phyloP scores from a whole-genome alignment of 148 eudicot genomes.

The Cornus kousa region DNA sequence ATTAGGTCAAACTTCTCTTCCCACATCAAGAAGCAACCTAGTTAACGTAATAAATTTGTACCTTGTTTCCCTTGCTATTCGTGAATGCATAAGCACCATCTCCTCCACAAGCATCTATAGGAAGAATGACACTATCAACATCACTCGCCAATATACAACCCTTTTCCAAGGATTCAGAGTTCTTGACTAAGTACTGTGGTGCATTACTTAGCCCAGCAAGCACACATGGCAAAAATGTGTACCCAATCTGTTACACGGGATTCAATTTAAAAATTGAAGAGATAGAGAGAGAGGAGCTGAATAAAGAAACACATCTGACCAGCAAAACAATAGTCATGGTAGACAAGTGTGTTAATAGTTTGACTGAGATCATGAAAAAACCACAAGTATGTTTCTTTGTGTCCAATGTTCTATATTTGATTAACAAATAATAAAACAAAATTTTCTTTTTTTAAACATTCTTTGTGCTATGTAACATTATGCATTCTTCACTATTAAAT shows the following conservation, averaged over 20 bases:
- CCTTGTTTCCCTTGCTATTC: conserved; percentile 51
- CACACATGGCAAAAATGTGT: conserved; percentile 94
- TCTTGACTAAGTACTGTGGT: conserved; percentile 64
- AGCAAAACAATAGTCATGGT: neutral
- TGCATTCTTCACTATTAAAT: neutral
- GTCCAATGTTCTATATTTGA: neutral
- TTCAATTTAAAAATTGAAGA: conserved; percentile 8
- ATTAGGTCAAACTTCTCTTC: neutral
- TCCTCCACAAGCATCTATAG: conserved; percentile 81
- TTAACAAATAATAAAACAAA: too few relatives aligned
- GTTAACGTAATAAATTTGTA: conserved; percentile 15
- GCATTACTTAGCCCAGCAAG: conserved; percentile 93
- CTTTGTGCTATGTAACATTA: neutral
- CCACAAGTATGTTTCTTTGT: neutral
- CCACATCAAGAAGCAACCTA: neutral
- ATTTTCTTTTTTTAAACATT: neutral
- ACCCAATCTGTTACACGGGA: conserved; percentile 58
- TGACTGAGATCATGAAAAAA: neutral
- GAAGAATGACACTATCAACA: conserved; percentile 89
- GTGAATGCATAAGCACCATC: conserved; percentile 80
- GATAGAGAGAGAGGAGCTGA: neutral
- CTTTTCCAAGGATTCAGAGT: conserved; percentile 29
- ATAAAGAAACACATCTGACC: too few relatives aligned
- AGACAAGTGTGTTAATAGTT: neutral
- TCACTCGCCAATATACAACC: conserved; percentile 69